Percentiles rank a stretch among this genome's conserved stretches.
These are phyloP conservation scores for Penicillium sp. DNA, from an alignment of 2,329 filamentous ascomycete species.

Conservation along the genomic window DNA sequence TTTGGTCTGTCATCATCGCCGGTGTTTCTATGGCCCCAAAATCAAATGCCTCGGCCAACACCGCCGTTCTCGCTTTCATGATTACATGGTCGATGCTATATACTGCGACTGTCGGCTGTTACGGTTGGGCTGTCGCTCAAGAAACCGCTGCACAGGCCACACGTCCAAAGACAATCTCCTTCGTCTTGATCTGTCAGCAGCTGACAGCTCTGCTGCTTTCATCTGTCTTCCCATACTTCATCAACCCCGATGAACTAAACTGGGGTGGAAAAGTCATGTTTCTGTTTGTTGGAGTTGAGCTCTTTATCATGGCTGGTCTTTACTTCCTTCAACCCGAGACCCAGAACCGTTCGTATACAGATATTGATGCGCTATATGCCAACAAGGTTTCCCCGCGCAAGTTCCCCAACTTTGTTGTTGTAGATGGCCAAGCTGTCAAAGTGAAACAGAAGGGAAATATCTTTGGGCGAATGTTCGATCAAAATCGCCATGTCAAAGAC, in stretches of 20 bases:
- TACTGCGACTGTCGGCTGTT: slow-evolving; percentile 5
- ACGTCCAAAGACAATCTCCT: slow-evolving; percentile 8
- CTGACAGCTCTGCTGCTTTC: slow-evolving; percentile 5
- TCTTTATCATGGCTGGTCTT: slow-evolving; percentile 7
- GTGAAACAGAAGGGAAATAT: background rate
- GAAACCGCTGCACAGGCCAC: slow-evolving; percentile 9
- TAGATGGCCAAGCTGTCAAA: background rate
- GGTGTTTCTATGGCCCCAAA: slow-evolving; percentile 5
- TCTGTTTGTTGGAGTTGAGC: slow-evolving; percentile 6
- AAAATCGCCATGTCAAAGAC: background rate
- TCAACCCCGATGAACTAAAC: slow-evolving; percentile 10
- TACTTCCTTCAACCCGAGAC: slow-evolving; percentile 10
- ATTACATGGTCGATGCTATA: slow-evolving; percentile 13
- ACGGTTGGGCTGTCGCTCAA: slow-evolving; percentile 7
- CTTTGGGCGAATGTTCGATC: background rate
- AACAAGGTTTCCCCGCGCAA: background rate
- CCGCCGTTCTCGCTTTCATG: slow-evolving; percentile 9
- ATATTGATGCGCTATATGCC: slow-evolving; percentile 2
- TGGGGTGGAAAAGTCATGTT: slow-evolving; percentile 12
- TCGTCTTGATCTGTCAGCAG: slow-evolving; percentile 8
- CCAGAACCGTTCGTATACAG: slow-evolving; percentile 4
- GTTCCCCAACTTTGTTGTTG: background rate
- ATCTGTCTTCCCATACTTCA: slow-evolving; percentile 8
- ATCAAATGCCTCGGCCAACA: slow-evolving; percentile 6
- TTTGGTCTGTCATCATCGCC: slow-evolving; percentile 2